These are phyloP conservation scores for Tephrocybe sp. DNA, from an alignment of 768 basidiomycete species.

Conservation along the genomic window DNA sequence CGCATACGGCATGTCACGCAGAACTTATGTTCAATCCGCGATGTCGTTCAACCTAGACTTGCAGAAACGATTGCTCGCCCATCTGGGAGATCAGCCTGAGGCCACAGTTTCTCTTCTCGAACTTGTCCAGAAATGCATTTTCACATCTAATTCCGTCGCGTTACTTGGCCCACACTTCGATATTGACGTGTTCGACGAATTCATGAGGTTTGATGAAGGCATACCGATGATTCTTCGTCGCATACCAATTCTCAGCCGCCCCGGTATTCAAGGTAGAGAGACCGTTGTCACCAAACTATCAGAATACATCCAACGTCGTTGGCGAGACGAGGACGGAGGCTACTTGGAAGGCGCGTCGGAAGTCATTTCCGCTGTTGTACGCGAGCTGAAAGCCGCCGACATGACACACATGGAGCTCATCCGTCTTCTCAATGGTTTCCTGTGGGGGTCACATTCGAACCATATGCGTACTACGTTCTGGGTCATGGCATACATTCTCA, in stretches of 20 bases:
- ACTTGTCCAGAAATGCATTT: constrained; percentile 4
- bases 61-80: constrained; percentile 2
- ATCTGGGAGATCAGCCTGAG: not conserved
- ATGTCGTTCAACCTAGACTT: constrained; percentile 8
- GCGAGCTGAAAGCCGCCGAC: constrained; percentile 3
- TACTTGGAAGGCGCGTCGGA: constrained; percentile 10
- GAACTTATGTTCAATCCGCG: constrained; percentile 6
- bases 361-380: constrained; percentile 5
- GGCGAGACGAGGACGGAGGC: constrained; percentile 8
- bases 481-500: constrained; percentile 9
- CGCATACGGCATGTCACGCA: constrained; percentile 6
- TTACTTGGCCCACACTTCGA: constrained; percentile 10
- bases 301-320: constrained; percentile 5
- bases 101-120: constrained; percentile 6
- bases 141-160: constrained; percentile 4
- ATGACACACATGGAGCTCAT: constrained; percentile 7
- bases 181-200: constrained; percentile 4
- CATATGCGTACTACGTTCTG: constrained; percentile 9
- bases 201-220: constrained; percentile 6
- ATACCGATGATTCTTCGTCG: constrained; percentile 6
- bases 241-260: constrained; percentile 3
- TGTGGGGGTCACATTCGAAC: constrained; percentile 9
- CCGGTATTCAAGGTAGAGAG: not conserved
- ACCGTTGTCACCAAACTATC: constrained; percentile 3
- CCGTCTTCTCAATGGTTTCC: constrained; percentile 7